Conservation (phyloP, 164 flowering plant genomes). For the Berberis vulgaris region DNA sequence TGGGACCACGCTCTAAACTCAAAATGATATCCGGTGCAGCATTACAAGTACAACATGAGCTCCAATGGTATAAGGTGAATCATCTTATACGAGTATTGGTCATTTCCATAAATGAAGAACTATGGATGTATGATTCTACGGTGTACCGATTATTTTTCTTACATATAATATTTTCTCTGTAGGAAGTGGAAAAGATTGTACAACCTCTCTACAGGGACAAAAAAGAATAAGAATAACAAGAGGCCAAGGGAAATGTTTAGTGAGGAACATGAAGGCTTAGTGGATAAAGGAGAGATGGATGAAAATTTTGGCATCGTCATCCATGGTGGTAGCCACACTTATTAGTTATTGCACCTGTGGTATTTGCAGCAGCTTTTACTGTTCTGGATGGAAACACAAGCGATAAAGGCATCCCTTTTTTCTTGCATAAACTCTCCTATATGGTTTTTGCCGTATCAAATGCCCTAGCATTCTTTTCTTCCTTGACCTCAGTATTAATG, state of each 20-base stretch:
- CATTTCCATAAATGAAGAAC: not conserved
- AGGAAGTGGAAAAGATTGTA: not conserved
- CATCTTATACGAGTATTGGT: not conserved
- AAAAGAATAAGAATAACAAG: not conserved
- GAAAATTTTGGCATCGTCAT: not conserved
- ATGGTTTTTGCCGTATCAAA: conserved; percentile 2
- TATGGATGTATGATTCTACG: not conserved
- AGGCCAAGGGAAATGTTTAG: not conserved
- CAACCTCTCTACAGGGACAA: not conserved
- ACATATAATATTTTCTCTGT: not conserved
- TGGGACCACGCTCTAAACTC: not conserved
- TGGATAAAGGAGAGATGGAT: conserved; percentile 6
- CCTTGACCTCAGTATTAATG: too few relatives aligned
- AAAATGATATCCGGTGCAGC: not conserved
- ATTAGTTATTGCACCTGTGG: not conserved
- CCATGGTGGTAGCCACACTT: conserved; percentile 1
- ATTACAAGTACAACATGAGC: not conserved
- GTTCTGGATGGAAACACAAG: conserved; percentile 2
- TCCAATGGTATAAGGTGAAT: conserved; percentile 2
- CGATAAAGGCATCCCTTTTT: conserved; percentile 1
- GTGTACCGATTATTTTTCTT: not conserved
- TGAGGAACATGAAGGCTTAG: not conserved
- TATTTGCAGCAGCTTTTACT: conserved; percentile 9
- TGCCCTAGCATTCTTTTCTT: not conserved
- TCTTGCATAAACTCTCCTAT: not conserved